Evolutionary conservation across 768 basidiomycete species (phyloP), one percentile per base, ranked within the genome.

Genomic region (Mycena rosella): DNA sequence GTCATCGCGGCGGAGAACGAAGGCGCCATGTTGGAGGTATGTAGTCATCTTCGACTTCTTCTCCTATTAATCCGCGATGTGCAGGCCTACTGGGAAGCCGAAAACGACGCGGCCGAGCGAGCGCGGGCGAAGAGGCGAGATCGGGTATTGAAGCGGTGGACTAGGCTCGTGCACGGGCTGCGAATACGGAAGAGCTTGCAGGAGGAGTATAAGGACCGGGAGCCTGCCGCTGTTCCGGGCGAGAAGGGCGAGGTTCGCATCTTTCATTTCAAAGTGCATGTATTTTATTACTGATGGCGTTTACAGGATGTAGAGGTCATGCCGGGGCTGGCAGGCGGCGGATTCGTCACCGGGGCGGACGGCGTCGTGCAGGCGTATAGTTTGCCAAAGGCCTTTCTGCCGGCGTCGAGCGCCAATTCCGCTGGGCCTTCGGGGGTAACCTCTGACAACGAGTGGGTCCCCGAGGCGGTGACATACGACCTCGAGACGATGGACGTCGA

Each of bases 1-100:
- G 96, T 99, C 29, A 84, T 95, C 29, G 94, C 96, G 18, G 84
- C 84, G 42, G 96, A 96, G 77, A 88, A 94, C 70, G 92, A 95
- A 76, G 81, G 83, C 1, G 76, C 85, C 5, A 74, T 98, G 18
- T 78, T 96, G 29, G 94, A 97, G 82, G 96, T 93, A 97, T 82
- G 96, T 93, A 76, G 57, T 84, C 77, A 44, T 60, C 63, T 29
- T 63, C 36, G 59, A 13, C 68, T 68, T 60, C 59, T 61, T 44
- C 38, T 51, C 36, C 65, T 32, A 27, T 61, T 49, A 26, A 62
- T 44, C 56, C 45, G 13, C 59, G 24, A 30, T 40, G 45, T 44
- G 48, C 72, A 98, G 96, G 96, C 96, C 2, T 98, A 91, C 72
- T 89, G 88, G 87, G 92, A 92, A 78, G 87, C 91, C 14, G 92